Conservation (phyloP, 306 rosid genomes). For the Glycine tomentella region DNA sequence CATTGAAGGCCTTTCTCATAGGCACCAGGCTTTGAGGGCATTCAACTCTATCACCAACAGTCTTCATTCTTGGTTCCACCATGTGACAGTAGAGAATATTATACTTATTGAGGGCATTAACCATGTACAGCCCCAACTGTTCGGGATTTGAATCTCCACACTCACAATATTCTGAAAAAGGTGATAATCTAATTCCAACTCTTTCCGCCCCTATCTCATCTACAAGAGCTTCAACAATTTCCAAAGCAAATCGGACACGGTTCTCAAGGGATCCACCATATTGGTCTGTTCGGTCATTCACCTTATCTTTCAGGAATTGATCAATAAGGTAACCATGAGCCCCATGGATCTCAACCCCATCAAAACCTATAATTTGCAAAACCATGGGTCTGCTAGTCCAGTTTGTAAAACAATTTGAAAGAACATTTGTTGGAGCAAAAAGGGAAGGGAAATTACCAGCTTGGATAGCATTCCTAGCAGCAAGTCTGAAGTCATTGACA, state of each 20-base stretch:
- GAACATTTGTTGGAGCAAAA: too few species aligned
- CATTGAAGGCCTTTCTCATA: conserved; percentile 70
- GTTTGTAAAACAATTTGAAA: too few species aligned
- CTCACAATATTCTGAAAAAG: conserved; percentile 58
- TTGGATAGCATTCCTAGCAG: too few species aligned
- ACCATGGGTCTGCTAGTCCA: not conserved
- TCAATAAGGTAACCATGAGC: conserved; percentile 74
- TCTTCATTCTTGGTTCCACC: conserved; percentile 73
- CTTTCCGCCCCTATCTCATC: conserved; percentile 67
- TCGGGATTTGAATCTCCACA: conserved; percentile 64
- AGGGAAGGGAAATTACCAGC: too few species aligned
- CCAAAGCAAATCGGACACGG: conserved; percentile 63
- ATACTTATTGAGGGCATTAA: conserved; percentile 56
- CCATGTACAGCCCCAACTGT: conserved; percentile 59
- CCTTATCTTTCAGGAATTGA: conserved; percentile 69
- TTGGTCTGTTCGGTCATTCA: conserved; percentile 67
- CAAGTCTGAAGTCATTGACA: too few species aligned
- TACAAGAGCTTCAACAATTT: conserved; percentile 60
- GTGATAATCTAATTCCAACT: conserved; percentile 73
- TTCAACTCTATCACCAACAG: conserved; percentile 30
- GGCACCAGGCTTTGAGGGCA: conserved; percentile 50
- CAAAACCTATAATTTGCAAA: conserved; percentile 62
- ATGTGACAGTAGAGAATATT: conserved; percentile 64
- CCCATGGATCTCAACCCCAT: conserved; percentile 82
- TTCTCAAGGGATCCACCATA: conserved; percentile 83